Evolutionary conservation across 2,329 filamentous ascomycete genomes (phyloP), one percentile per base, ranked within the genome.

Genomic region (Ceratocystis colombiana): DNA sequence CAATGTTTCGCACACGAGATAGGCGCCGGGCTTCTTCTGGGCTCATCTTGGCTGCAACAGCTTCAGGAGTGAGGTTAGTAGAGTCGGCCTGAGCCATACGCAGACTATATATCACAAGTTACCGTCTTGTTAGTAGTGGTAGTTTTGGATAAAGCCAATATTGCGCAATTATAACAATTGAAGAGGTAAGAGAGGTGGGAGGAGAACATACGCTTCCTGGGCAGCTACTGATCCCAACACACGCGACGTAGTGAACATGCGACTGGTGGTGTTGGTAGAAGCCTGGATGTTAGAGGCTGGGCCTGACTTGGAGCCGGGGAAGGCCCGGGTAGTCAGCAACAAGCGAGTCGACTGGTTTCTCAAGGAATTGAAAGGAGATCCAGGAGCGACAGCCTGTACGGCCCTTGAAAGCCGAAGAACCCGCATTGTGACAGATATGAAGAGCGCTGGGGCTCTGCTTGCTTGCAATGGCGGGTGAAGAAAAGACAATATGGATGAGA

Each of bases 1-100:
- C 94, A 76, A 99, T 99, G 76, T 99, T 99, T 70, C 94, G 86
- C 68, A 97, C 89, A 77, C 83, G 85, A 64, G 88, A 84, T 70
- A 99, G 77, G 69, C 93, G 85, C 69, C 85, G 82, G 67, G 84
- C 86, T 77, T 99, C 94, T 68, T 86, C 83, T 41, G 89, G 85
- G 71, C 86, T 84, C 76, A 96, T 87, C 73, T 91, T 92, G 71
- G 88, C 85, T 64, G 91, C 87, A 69, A 95, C 80, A 67, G 78
- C 78, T 70, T 84, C 82, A 71, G 80, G 77, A 3, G 82, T 83
- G 69, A 84, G 77, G 69, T 76, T 76, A 4, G 77, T 74, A 46
- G 80, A 77, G 66, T 81, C 79, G 63, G 83, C 79, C 70, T 83
- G 80, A 6, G 82, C 80, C 69, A 82, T 80, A 70, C 77, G 79